Evolutionary conservation across 805 yeast genomes (phyloP).

Genomic region (Teunomyces pallodes): DNA sequence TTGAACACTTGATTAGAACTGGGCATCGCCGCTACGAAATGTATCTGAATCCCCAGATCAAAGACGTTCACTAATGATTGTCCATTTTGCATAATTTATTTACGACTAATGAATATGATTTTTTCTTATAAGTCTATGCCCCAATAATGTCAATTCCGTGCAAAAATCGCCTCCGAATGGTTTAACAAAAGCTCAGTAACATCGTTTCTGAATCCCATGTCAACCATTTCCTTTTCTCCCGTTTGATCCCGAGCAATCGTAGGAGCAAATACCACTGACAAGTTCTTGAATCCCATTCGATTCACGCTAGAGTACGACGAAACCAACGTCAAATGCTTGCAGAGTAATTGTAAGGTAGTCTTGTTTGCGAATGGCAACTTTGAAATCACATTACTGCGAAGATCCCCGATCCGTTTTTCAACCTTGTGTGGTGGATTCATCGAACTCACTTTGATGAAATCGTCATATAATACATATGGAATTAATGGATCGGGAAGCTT

Average conservation of each 20-base stretch:
- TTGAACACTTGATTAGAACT: constrained; percentile 77
- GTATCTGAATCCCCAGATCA: constrained; percentile 68
- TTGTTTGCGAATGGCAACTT: constrained; percentile 68
- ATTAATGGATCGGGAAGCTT: constrained; percentile 83
- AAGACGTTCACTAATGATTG: constrained; percentile 49
- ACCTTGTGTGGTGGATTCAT: constrained; percentile 18
- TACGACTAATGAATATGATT: not conserved
- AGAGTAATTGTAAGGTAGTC: constrained; percentile 51
- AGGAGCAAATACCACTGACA: constrained; percentile 94
- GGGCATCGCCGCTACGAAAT: constrained; percentile 73
- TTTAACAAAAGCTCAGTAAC: constrained; percentile 70
- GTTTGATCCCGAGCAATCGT: constrained; percentile 76
- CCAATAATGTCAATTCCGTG: constrained; percentile 2
- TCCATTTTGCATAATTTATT: not conserved
- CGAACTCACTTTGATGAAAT: constrained; percentile 55
- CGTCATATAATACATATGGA: constrained; percentile 65
- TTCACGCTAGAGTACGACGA: constrained; percentile 53
- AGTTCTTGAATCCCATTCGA: constrained; percentile 78
- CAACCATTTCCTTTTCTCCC: constrained; percentile 79
- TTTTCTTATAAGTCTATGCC: not conserved
- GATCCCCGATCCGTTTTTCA: constrained; percentile 36
- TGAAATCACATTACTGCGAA: constrained; percentile 43
- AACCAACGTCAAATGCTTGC: constrained; percentile 65
- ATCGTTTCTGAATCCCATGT: constrained; percentile 77
- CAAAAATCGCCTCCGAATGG: constrained; percentile 42